phyloP scores from a whole-genome alignment of 352 stramenopile genomes.

The Elongisporangium prolatum region DNA sequence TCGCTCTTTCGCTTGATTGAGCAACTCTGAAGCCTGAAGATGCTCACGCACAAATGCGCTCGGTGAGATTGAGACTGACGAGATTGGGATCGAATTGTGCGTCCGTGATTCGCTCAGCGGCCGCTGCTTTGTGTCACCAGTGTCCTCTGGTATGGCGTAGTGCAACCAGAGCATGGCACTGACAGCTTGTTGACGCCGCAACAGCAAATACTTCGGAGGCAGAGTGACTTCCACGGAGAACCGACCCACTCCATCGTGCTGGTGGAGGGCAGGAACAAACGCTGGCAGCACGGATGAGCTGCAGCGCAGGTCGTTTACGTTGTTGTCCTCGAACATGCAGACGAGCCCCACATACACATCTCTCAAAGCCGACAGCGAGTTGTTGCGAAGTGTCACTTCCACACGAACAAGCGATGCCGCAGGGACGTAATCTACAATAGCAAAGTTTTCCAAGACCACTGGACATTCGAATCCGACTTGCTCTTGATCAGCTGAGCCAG shows the following conservation, averaged over 20 bases:
- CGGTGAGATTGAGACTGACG: background rate
- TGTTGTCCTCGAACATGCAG: background rate
- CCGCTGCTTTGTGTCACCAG: background rate
- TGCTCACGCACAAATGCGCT: background rate
- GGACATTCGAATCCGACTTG: constrained; percentile 8
- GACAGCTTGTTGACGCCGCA: constrained; percentile 2
- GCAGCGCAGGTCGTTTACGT: constrained; percentile 14
- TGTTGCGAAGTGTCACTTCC: constrained; percentile 26
- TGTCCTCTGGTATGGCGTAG: background rate
- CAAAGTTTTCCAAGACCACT: constrained; percentile 25
- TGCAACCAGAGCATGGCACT: constrained; percentile 14
- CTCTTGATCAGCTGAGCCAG: background rate
- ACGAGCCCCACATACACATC: constrained; percentile 24
- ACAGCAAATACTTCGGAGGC: constrained; percentile 2
- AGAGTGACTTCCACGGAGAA: constrained; percentile 5
- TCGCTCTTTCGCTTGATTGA: background rate
- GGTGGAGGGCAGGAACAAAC: constrained; percentile 6
- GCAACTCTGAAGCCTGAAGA: background rate
- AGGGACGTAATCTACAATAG: constrained; percentile 30
- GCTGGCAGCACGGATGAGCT: constrained; percentile 17
- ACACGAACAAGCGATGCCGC: constrained; percentile 24
- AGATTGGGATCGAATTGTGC: background rate
- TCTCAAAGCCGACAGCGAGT: constrained; percentile 10
- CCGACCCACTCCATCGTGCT: background rate
- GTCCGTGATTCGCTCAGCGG: background rate